Evolutionary conservation across 75 land plant species (phyloP), one percentile per base, ranked within the genome.

Genomic region (Adiantum capillusveneris): DNA sequence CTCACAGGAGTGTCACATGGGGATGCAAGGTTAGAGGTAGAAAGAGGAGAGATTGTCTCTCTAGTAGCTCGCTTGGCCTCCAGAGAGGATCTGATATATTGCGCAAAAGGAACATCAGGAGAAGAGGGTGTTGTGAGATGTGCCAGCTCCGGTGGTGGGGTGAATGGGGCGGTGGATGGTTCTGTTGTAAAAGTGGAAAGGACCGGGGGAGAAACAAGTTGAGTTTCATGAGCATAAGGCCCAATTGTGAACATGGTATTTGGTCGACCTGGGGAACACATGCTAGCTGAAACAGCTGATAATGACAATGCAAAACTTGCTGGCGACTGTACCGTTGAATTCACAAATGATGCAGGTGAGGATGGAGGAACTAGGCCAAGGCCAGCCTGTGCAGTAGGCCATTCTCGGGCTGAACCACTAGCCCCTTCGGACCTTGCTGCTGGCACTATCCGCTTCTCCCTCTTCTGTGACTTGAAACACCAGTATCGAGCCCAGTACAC

Each of bases 101-200:
- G 71, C 13, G 98, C 98, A 79, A 89, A 94, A 19, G 98, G 98
- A 25, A 94, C 98, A 55, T 94, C 98, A 14, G 98, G 98, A 14
- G 98, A 94, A 41, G 95, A 79, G 25, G 98, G 98, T 5, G 87
- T 86, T 1, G 98, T 94, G 45, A 81, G 42, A 24, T 88, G 94
- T 25, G 79, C 73, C 1, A 78, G 74, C 67, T 94, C 98, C 1
- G 98, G 91, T 20, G 95, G 98, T 1, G 98, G 98, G 36, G 98
- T 94, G 18, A 79, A 72, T 51, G 84, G 81, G 45, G 98, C 96
- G 29, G 98, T 94, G n/a, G 95, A 89, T 12, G 98, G 98, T 39
- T 86, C 94, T 44, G 97, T 92, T 13, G 83, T 84, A 60, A 75
- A 71, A 31, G 88, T 67, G 16, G 97, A 91, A 46, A 87, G 81